Base-by-base conservation (phyloP, 2,329 filamentous ascomycete genomes). In the Pleurostoma richardsiae region DNA sequence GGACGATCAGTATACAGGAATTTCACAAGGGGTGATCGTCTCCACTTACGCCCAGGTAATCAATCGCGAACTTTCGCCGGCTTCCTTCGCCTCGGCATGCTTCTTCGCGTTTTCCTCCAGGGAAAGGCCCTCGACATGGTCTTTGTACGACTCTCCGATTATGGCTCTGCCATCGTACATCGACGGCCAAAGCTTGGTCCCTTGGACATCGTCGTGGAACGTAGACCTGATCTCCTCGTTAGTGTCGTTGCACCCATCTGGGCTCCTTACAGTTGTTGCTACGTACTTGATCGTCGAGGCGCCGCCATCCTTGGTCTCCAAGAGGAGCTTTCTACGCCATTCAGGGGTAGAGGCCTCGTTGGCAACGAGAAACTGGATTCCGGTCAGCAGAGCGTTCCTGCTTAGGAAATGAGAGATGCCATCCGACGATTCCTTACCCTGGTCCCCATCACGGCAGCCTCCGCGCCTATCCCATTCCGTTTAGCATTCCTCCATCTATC, bases 101-200 rank as follows among this genome's bases (percentile, higher is more conserved):
- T 59, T 65, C 48, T 52, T 56, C 36, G 62, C 57, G 50, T 73
- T 72, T 40, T 75, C 70, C 39, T 73, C 65, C 11, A 74, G 47
- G 5, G 70, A 57, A 31, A 68, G 52, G 6, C 72, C 72, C 0
- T 56, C 59, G 1, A 64, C 48, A 45, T 70, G 69, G 48, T 68
- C 68, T 19, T 62, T 54, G 39, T 72, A 72, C 3, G 70, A 63
- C 6, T 65, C 58, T 1, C 61, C 59, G 7, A 67, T 54, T 42
- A 74, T 61, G 27, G 66, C 67, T n/a, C 72, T 62, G 0, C 72
- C 72, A 36, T 74, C 72, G 49, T 73, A 74, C 1, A 66, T 55
- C 4, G 54, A 52, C 3, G 69, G 67, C 72, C 72, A 74, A 26
- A 73, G 56, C 5, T 52, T 50, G 29, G 50, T 64, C 27, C 64